A percentile compares a stretch with the other conserved stretches of the same genome.
Conservation (phyloP, 441 rosid species). For the Daphne laureola region DNA sequence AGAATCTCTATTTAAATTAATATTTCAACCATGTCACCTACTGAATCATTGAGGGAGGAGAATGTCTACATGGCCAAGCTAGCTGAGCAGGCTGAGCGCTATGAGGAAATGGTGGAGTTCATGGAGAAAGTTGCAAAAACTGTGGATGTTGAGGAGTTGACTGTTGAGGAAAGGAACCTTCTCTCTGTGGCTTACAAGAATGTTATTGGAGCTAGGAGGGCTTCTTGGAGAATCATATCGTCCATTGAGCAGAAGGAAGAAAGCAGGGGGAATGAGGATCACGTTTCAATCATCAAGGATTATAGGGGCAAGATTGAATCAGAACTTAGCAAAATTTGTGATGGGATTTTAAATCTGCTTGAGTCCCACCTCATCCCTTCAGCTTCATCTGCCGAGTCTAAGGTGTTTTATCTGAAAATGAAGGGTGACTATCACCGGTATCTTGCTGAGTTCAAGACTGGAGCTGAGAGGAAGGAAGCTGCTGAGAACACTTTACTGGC, state of each 20-base stretch:
- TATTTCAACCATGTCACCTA: conserved; percentile 45
- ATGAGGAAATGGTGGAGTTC: conserved; percentile 94
- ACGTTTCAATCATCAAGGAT: conserved; percentile 70
- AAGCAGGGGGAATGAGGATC: conserved; percentile 84
- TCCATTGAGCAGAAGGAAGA: conserved; percentile 98
- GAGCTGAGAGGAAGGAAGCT: conserved; percentile 89
- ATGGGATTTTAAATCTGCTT: conserved; percentile 77
- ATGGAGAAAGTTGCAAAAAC: conserved; percentile 95
- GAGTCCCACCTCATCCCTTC: conserved; percentile 85
- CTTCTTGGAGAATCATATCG: conserved; percentile 96
- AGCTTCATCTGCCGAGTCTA: conserved; percentile 81
- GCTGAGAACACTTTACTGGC: conserved; percentile 94
- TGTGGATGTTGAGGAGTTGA: conserved; percentile 71
- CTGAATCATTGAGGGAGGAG: conserved; percentile 69
- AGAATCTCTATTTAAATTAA: conserved; percentile 17
- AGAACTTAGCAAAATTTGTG: conserved; percentile 87
- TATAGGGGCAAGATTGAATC: conserved; percentile 83
- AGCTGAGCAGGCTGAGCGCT: conserved; percentile 96
- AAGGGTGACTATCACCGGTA: conserved; percentile 92
- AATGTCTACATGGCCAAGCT: conserved; percentile 92
- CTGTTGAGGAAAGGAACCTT: conserved; percentile 91
- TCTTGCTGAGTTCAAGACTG: conserved; percentile 91
- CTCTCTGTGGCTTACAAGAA: conserved; percentile 96
- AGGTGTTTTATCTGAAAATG: conserved; percentile 95
- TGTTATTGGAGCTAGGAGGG: conserved; percentile 93